Base-by-base conservation (phyloP, 148 eudicot species). In the Fagopyrum homotropicum region DNA sequence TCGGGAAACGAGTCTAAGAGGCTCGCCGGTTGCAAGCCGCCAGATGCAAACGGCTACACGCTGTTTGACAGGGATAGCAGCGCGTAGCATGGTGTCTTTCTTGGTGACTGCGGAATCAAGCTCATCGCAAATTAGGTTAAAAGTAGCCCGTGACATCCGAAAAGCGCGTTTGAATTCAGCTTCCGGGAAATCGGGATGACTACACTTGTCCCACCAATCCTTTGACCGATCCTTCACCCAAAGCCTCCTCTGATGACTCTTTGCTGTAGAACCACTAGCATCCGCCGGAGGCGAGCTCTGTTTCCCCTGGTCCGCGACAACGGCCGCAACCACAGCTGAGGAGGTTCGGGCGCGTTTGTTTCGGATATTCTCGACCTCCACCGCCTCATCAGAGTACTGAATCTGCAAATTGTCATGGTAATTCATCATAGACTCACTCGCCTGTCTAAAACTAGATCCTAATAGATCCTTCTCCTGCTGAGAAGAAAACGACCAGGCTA, bases 21-120 rank as follows among this genome's bases (percentile, higher is more conserved):
- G 89, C 70, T 89, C 94, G 0, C 97, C 94, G 0, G 97, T 92
- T 2, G 97, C 97, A 8, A 92, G 73, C 17, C 97, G 72, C 89
- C 90, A 89, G 35, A 92, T 75, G 68, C 97, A 92, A 2, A 92
- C 97, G 1, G 94, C 94, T 1, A 91, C 97, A 15, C 97, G 85
- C 11, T 91, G 93, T 7, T 83, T 87, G 0, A 89, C 90, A 1
- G 97, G 97, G 17, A 91, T 91, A 0, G 97, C 97, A 43, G 80
- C 63, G 1, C 97, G 89, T 1, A 91, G 77, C 85, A 83, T 85
- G 0, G 97, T 91, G 68, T 91, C 89, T 2, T 89, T 91, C 49
- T 88, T 89, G 0, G 80, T 92, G 4, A 92, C 82, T 0, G 75
- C 83, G 0, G 92, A 76, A 8, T 89, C 92, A 0, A 92, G 80